Evolutionary conservation across 352 stramenopile species (phyloP).

Genomic region (Phytophthora litchii): DNA sequence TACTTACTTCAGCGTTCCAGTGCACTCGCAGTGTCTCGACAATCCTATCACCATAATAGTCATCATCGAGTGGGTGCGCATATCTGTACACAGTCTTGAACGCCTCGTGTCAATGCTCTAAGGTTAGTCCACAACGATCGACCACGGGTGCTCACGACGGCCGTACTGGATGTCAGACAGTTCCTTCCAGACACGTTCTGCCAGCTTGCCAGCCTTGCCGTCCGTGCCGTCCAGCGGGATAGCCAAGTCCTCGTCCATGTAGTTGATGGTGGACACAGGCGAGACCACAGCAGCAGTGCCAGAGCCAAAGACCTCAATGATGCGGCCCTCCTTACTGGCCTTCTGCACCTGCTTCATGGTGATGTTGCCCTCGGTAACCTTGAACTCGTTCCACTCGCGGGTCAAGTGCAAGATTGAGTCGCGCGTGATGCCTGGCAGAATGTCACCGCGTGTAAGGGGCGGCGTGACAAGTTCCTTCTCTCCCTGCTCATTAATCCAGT

Average conservation of each 20-base stretch:
- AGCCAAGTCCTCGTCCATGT: constrained; percentile 92
- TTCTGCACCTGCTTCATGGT: constrained; percentile 95
- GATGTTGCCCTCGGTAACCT: constrained; percentile 94
- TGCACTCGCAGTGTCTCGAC: constrained; percentile 4
- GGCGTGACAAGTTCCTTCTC: constrained; percentile 96
- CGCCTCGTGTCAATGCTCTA: constrained; percentile 8
- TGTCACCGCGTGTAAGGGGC: constrained; percentile 94
- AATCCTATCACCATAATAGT: constrained; percentile 17
- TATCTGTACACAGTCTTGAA: neutral
- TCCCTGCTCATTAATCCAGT: constrained; percentile 93
- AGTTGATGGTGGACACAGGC: constrained; percentile 94
- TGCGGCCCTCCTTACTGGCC: constrained; percentile 87
- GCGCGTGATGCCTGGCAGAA: constrained; percentile 97
- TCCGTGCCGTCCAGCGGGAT: constrained; percentile 89
- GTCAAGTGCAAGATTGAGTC: constrained; percentile 95
- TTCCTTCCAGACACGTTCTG: constrained; percentile 89
- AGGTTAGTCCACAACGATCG: constrained; percentile 50
- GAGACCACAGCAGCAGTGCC: constrained; percentile 96
- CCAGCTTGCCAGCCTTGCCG: constrained; percentile 84
- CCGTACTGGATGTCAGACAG: constrained; percentile 91
- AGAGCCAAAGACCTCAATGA: constrained; percentile 96
- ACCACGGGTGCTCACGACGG: constrained; percentile 60
- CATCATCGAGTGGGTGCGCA: neutral
- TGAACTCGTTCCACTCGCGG: constrained; percentile 91
- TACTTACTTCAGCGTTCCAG: constrained; percentile 27